Evolutionary conservation across 2,329 filamentous ascomycete species (phyloP).

Genomic region (Fusarium brevicatenulatum): DNA sequence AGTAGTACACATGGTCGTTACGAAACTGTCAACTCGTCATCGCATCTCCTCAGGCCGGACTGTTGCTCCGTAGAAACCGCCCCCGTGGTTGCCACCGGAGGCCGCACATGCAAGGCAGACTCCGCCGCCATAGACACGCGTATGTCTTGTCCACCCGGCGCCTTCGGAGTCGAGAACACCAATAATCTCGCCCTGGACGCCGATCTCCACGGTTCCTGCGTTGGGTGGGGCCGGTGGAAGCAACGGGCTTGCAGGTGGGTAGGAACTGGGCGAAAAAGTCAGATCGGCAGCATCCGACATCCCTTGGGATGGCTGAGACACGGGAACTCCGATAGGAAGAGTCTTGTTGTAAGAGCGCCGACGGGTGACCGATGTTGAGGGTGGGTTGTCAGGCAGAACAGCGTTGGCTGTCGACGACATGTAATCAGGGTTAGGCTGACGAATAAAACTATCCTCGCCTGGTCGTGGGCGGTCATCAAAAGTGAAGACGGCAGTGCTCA

Average conservation of each 20-base stretch:
- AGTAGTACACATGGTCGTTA: conserved; percentile 3
- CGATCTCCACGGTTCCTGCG: conserved; percentile 48
- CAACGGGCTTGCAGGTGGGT: conserved; percentile 58
- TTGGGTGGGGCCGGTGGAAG: conserved; percentile 59
- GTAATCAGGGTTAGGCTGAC: conserved; percentile 63
- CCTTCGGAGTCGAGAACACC: conserved; percentile 59
- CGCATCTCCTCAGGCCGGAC: conserved; percentile 64
- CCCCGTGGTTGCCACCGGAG: conserved; percentile 55
- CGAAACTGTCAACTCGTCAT: conserved; percentile 37
- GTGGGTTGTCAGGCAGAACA: conserved; percentile 41
- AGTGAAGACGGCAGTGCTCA: conserved; percentile 55
- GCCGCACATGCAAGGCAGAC: conserved; percentile 66
- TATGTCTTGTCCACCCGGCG: conserved; percentile 66
- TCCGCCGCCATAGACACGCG: conserved; percentile 67
- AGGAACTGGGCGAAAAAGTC: conserved; percentile 59
- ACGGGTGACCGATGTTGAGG: conserved; percentile 49
- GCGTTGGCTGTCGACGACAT: conserved; percentile 50
- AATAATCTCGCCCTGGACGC: conserved; percentile 62
- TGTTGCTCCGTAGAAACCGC: conserved; percentile 64
- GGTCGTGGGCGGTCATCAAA: conserved; percentile 52
- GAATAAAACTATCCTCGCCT: conserved; percentile 53
- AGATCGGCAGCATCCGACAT: conserved; percentile 43
- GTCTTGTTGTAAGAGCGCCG: conserved; percentile 57
- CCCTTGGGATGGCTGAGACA: conserved; percentile 37
- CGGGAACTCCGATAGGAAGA: conserved; percentile 50